Percentiles rank a stretch among this genome's conserved stretches.
Evolutionary conservation across 495 filamentous ascomycete species (phyloP).

Genomic region (Aspergillus nidulans): DNA sequence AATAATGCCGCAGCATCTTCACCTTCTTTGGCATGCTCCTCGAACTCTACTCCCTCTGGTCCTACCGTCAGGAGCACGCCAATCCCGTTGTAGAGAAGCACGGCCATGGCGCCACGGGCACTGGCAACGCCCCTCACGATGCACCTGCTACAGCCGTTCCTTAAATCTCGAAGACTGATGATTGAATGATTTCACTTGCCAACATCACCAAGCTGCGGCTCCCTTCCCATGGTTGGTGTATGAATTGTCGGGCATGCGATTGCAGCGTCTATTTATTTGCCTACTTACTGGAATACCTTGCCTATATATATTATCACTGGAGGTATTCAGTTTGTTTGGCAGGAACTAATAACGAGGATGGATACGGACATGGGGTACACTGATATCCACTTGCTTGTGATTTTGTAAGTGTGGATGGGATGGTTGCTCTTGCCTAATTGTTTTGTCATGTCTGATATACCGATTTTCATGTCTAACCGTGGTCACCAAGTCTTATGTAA

Average conservation of each 20-base stretch:
- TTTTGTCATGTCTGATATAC: not conserved
- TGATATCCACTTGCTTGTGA: not conserved
- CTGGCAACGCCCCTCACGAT: constrained; percentile 17
- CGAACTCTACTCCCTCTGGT: constrained; percentile 50
- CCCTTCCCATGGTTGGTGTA: not conserved
- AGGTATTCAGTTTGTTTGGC: not conserved
- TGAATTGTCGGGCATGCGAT: not conserved
- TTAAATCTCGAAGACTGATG: constrained; percentile 18
- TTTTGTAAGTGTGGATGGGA: not conserved
- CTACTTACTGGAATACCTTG: not conserved
- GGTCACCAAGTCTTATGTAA: not conserved
- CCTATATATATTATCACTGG: not conserved
- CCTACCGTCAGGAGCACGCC: constrained; percentile 26
- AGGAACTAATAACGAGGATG: not conserved
- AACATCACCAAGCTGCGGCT: not conserved
- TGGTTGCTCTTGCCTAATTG: not conserved
- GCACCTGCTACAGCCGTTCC: constrained; percentile 19
- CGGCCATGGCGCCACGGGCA: not conserved
- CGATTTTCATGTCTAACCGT: not conserved
- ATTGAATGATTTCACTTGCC: not conserved
- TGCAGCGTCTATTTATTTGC: not conserved
- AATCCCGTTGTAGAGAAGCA: constrained; percentile 23
- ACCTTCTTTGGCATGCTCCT: constrained; percentile 50
- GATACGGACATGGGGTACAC: not conserved
- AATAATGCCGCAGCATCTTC: constrained; percentile 27